Evolutionary conservation across 768 basidiomycete genomes (phyloP).

Genomic region (Pisolithus orientalis): DNA sequence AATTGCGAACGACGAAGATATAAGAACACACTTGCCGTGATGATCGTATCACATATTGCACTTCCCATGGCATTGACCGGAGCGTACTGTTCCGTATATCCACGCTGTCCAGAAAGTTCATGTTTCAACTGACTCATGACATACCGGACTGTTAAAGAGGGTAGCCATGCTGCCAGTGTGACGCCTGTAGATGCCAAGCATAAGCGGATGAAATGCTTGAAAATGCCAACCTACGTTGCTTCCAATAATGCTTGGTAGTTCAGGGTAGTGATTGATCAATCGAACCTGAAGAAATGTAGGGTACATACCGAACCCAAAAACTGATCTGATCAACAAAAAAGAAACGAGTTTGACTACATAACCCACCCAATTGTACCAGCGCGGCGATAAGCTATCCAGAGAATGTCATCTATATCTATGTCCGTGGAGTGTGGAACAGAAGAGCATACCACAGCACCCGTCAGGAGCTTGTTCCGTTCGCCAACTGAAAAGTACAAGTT

Average conservation of each 20-base stretch:
- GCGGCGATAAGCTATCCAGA: slow-evolving; percentile 2
- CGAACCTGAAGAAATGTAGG: background rate
- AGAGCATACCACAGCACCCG: slow-evolving; percentile 10
- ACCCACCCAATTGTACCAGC: slow-evolving; percentile 11
- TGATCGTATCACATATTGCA: slow-evolving; percentile 14
- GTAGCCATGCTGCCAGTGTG: background rate
- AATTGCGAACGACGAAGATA: slow-evolving; percentile 11
- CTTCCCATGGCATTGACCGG: slow-evolving; percentile 9
- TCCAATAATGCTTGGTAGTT: background rate
- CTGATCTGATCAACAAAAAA: background rate
- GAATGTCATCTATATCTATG: background rate
- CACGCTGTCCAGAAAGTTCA: background rate
- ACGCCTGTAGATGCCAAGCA: background rate
- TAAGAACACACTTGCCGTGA: slow-evolving; percentile 13
- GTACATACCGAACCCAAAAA: background rate
- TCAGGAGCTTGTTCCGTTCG: slow-evolving; percentile 9
- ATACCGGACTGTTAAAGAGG: background rate
- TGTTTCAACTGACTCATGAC: background rate
- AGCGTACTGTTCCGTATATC: slow-evolving; percentile 3
- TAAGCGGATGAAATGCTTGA: background rate
- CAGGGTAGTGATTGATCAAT: background rate
- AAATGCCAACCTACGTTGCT: background rate
- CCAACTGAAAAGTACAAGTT: slow-evolving; percentile 9
- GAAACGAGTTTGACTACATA: background rate
- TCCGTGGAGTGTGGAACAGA: background rate